phyloP scores from a whole-genome alignment of 2,329 filamentous ascomycete genomes.

The Kalaharituber pfeilii region DNA sequence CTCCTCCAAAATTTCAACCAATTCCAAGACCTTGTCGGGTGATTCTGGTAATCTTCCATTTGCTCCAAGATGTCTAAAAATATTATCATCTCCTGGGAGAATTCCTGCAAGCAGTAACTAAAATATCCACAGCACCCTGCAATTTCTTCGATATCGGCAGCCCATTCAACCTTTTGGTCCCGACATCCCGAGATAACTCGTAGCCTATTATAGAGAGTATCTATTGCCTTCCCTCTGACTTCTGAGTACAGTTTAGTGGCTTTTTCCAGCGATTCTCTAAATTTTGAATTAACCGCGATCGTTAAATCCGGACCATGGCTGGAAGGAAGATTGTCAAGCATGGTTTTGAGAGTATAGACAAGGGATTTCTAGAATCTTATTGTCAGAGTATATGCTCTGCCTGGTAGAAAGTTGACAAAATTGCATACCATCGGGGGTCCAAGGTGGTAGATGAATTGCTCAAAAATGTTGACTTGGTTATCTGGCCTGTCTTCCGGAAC shows the following conservation, averaged over 20 bases:
- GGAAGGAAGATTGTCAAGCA: slow-evolving; percentile 61
- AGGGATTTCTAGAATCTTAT: slow-evolving; percentile 49
- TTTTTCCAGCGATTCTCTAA: slow-evolving; percentile 60
- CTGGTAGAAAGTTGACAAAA: background rate
- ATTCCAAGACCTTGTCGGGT: slow-evolving; percentile 51
- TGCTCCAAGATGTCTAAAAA: slow-evolving; percentile 77
- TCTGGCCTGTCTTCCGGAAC: background rate
- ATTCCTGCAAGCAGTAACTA: slow-evolving; percentile 75
- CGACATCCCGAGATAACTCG: background rate
- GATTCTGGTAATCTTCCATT: slow-evolving; percentile 53
- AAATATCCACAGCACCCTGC: slow-evolving; percentile 97
- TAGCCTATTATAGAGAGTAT: slow-evolving; percentile 54
- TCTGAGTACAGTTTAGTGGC: slow-evolving; percentile 64
- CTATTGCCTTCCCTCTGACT: slow-evolving; percentile 57
- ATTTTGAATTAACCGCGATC: slow-evolving; percentile 61
- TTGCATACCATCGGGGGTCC: slow-evolving; percentile 62
- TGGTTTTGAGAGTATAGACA: slow-evolving; percentile 76
- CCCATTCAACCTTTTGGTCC: slow-evolving; percentile 42
- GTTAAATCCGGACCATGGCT: slow-evolving; percentile 48
- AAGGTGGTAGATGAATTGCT: slow-evolving; percentile 70
- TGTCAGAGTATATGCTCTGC: slow-evolving; percentile 18
- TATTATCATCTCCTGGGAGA: slow-evolving; percentile 72
- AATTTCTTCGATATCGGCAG: slow-evolving; percentile 92
- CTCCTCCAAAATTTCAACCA: slow-evolving; percentile 67
- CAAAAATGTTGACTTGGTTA: slow-evolving; percentile 67